phyloP scores from a whole-genome alignment of 1,139 yeast genomes.

The Yamadazyma membranifaciens region DNA sequence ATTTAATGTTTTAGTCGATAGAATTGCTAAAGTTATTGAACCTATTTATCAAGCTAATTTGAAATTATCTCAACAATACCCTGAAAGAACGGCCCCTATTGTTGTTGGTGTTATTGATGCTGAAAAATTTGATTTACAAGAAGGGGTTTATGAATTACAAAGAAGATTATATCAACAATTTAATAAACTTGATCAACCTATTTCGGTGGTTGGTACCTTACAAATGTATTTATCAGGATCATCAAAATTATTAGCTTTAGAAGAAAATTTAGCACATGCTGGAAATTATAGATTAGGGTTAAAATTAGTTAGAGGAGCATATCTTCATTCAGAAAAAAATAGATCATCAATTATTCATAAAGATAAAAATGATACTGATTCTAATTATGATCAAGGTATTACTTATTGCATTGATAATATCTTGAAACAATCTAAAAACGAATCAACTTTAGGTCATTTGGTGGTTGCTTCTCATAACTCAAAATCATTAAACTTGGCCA shows the following conservation, averaged over 20 bases:
- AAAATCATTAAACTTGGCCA: slow-evolving; percentile 72
- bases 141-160: slow-evolving; percentile 89
- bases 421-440: slow-evolving; percentile 41
- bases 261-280: slow-evolving; percentile 61
- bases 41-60: slow-evolving; percentile 58
- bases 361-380: slow-evolving; percentile 76
- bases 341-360: slow-evolving; percentile 66
- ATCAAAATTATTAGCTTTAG: slow-evolving; percentile 56
- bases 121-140: slow-evolving; percentile 83
- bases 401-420: slow-evolving; percentile 62
- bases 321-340: slow-evolving; percentile 83
- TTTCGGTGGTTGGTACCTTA: slow-evolving; percentile 84
- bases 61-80: slow-evolving; percentile 49
- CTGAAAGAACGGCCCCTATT: slow-evolving; percentile 72
- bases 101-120: slow-evolving; percentile 91
- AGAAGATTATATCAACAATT: slow-evolving; percentile 74
- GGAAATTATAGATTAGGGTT: slow-evolving; percentile 75
- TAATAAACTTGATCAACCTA: slow-evolving; percentile 58
- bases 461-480: slow-evolving; percentile 92
- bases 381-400: slow-evolving; percentile 71
- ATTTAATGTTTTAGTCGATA: slow-evolving; percentile 62
- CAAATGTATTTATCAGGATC: slow-evolving; percentile 88
- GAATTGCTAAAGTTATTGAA: slow-evolving; percentile 58
- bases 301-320: slow-evolving; percentile 97
- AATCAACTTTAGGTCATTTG: slow-evolving; percentile 70